These are phyloP conservation scores for Hericium coralloides DNA, from an alignment of 768 basidiomycete genomes.

Conservation along the genomic window DNA sequence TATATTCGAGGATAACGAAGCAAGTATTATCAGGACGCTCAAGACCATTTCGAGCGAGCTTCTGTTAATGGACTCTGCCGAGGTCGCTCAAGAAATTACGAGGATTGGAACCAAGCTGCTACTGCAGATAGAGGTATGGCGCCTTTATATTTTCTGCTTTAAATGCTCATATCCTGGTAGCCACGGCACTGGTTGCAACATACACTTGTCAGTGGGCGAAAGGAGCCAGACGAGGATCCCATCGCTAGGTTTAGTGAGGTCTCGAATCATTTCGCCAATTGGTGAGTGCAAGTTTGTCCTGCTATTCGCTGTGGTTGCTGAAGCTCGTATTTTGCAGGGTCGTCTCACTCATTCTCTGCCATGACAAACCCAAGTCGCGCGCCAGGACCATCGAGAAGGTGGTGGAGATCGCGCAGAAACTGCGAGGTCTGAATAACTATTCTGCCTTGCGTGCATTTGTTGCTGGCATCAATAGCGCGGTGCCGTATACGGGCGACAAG, in stretches of 20 bases:
- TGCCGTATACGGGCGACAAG: constrained; percentile 62
- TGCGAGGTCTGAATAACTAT: constrained; percentile 86
- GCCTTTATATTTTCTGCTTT: background rate
- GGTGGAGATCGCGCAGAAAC: constrained; percentile 69
- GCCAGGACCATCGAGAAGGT: constrained; percentile 85
- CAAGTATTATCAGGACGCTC: constrained; percentile 37
- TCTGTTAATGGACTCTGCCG: constrained; percentile 44
- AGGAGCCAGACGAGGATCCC: constrained; percentile 54
- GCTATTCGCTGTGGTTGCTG: constrained; percentile 5
- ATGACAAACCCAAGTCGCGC: constrained; percentile 67
- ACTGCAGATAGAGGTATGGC: constrained; percentile 62
- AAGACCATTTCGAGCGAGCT: constrained; percentile 50
- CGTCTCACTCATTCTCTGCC: constrained; percentile 81
- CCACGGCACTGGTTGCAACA: constrained; percentile 84
- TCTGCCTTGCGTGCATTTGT: constrained; percentile 87
- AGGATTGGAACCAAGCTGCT: constrained; percentile 62
- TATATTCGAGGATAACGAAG: background rate
- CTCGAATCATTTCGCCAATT: constrained; percentile 79
- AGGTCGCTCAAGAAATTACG: constrained; percentile 84
- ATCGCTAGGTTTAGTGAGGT: constrained; percentile 67
- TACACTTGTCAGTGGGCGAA: constrained; percentile 60
- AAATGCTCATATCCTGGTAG: constrained; percentile 29
- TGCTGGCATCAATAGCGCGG: constrained; percentile 81
- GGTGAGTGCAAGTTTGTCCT: constrained; percentile 37
- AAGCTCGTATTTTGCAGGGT: constrained; percentile 48